Conservation (phyloP, 768 basidiomycete genomes). For the Nevesoporus exiguus region DNA sequence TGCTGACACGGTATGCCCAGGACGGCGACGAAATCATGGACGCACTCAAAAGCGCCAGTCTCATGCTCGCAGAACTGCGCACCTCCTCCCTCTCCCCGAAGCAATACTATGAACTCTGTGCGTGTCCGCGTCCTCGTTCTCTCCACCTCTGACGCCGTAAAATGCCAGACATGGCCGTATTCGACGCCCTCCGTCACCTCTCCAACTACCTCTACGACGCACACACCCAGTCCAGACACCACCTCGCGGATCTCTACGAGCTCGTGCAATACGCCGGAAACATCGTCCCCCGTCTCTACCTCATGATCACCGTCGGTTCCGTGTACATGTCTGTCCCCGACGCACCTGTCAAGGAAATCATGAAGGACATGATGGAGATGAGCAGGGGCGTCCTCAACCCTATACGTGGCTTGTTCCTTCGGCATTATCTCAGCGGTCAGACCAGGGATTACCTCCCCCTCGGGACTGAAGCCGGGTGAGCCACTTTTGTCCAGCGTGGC, state of each 20-base stretch:
- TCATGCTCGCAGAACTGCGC: conserved; percentile 95
- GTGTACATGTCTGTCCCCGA: conserved; percentile 99
- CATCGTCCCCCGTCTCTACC: conserved; percentile 89
- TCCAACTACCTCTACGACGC: conserved; percentile 97
- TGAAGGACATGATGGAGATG: conserved; percentile 99
- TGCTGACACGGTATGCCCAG: conserved; percentile 36
- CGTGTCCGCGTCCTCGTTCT: conserved; percentile 19
- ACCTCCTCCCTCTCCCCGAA: conserved; percentile 93
- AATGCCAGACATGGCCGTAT: conserved; percentile 89
- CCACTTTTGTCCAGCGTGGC: not conserved
- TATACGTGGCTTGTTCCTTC: conserved; percentile 91
- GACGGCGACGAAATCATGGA: conserved; percentile 98
- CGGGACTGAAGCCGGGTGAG: conserved; percentile 79
- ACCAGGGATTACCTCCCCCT: conserved; percentile 93
- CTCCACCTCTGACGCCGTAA: not conserved
- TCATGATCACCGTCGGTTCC: conserved; percentile 99
- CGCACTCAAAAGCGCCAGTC: conserved; percentile 92
- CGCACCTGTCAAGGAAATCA: conserved; percentile 97
- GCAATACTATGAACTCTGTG: conserved; percentile 98
- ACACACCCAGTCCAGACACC: conserved; percentile 86
- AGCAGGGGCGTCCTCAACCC: conserved; percentile 95
- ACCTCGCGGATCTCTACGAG: conserved; percentile 97
- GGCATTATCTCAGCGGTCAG: conserved; percentile 96
- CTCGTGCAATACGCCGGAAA: conserved; percentile 99
- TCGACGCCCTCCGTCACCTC: conserved; percentile 92